Evolutionary conservation across 129 eudicot genomes (phyloP).

Genomic region (carrot (Daucus carota)): DNA sequence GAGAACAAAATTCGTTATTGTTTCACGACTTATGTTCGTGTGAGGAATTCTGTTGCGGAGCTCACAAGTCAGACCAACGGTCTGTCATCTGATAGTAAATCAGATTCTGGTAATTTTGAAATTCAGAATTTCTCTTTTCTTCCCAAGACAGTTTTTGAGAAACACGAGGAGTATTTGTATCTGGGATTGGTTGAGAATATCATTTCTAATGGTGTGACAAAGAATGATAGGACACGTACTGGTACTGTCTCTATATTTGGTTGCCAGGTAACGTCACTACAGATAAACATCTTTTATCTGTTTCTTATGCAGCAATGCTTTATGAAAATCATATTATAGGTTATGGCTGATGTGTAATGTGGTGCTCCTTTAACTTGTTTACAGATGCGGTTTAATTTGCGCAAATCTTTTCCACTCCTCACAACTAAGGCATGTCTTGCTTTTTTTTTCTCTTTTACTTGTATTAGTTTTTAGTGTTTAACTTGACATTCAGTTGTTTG

Average conservation of each 20-base stretch:
- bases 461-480: neutral
- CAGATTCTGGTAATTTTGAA: constrained; percentile 20
- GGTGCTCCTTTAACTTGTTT: neutral
- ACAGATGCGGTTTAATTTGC: constrained; percentile 64
- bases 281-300: neutral
- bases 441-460: neutral
- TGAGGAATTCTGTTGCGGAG: constrained; percentile 21
- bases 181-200: constrained; percentile 49
- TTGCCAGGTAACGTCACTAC: constrained; percentile 39
- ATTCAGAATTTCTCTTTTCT: constrained; percentile 30
- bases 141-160: constrained; percentile 45
- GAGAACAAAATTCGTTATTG: constrained; percentile 31
- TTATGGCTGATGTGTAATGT: neutral
- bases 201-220: constrained; percentile 37
- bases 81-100: neutral
- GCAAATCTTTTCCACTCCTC: constrained; percentile 52
- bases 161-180: constrained; percentile 55
- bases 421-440: constrained; percentile 50
- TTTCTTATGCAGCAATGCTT: neutral
- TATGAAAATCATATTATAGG: neutral
- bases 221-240: constrained; percentile 63
- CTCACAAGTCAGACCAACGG: neutral
- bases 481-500: neutral
- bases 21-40: constrained; percentile 41
- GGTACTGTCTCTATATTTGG: constrained; percentile 71